Base-by-base conservation (phyloP, 371 early-diverging fungal genomes). In the Rhizopus sp. region DNA sequence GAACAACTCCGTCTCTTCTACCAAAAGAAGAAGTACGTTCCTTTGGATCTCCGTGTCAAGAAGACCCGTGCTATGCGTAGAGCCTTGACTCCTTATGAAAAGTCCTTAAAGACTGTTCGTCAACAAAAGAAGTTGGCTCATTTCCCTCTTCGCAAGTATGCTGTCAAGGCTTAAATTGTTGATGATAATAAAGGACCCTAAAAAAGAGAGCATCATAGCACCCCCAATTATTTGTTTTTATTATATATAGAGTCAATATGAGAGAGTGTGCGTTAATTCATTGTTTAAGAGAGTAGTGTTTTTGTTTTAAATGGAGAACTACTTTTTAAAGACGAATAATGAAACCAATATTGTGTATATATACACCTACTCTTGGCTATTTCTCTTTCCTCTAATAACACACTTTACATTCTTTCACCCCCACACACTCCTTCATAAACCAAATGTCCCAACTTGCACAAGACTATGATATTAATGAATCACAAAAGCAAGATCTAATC, bases 61-160 rank as follows among this genome's bases (percentile, higher is more conserved):
- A 93, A 93, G 91, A 97, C 97, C 61, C 92, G 97, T 72, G 97
- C 97, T 61, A 89, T 96, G 80, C 95, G 97, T 63, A 93, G 96
- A 72, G 89, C 89, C 62, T 82, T 97, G 81, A 93, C 95, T 83
- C 73, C 79, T 69, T 58, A 69, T 62, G 92, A 95, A 79, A 76
- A 76, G 57, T 68, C 82, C 59, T 69, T 68, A 68, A 90, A 88
- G 88, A 89, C 90, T 60, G 68, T 86, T 59, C 85, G 84, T 78
- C 86, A 93, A 76, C 75, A 77, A 67, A 95, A 95, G 92, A 88
- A 88, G 85, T 83, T 71, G 49, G 74, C 68, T 47, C 90, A 93
- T 88, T 94, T 93, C 87, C 89, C 93, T 67, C 82, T 77, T 57
- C 91, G 96, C 78, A 84, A 86, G 81, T 92, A 79, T 73, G 93